phyloP scores from a whole-genome alignment of 495 filamentous ascomycete species.

The Penicillium cataractarum region DNA sequence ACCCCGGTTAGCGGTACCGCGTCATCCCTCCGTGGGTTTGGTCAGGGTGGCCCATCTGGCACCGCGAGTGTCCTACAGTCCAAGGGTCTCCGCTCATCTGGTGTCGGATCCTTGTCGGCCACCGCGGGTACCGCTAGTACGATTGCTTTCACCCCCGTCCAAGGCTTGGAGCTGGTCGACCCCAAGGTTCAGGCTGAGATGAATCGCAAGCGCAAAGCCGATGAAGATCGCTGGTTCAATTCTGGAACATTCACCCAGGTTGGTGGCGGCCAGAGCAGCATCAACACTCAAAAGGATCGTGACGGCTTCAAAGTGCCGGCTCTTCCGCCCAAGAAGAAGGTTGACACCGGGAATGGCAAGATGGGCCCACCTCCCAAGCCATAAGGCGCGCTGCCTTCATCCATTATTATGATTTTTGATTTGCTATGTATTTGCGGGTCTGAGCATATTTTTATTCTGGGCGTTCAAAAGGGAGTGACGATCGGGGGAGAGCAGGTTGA shows the following conservation, averaged over 20 bases:
- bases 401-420: slow-evolving; percentile 11
- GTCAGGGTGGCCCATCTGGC: slow-evolving; percentile 59
- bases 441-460: slow-evolving; percentile 22
- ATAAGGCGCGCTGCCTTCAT: slow-evolving; percentile 17
- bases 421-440: slow-evolving; percentile 8
- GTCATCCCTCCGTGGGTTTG: slow-evolving; percentile 78
- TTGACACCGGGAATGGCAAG: slow-evolving; percentile 49
- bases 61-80: slow-evolving; percentile 68
- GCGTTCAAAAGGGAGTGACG: slow-evolving; percentile 22
- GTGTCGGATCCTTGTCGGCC: slow-evolving; percentile 68
- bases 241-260: slow-evolving; percentile 95
- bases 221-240: slow-evolving; percentile 95
- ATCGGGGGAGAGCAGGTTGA: slow-evolving; percentile 8
- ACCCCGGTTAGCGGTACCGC: slow-evolving; percentile 66
- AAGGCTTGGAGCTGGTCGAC: slow-evolving; percentile 94
- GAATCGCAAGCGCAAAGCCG: slow-evolving; percentile 85
- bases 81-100: slow-evolving; percentile 73
- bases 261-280: slow-evolving; percentile 49
- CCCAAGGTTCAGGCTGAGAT: slow-evolving; percentile 84
- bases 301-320: slow-evolving; percentile 57
- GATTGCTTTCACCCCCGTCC: slow-evolving; percentile 90
- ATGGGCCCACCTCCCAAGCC: slow-evolving; percentile 47
- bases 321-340: slow-evolving; percentile 48
- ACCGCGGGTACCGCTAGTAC: slow-evolving; percentile 78
- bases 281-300: slow-evolving; percentile 33